A percentile compares a stretch with the other conserved stretches of the same genome.
These are phyloP conservation scores for Vararia minispora DNA, from an alignment of 768 basidiomycete genomes.

Conservation along the genomic window DNA sequence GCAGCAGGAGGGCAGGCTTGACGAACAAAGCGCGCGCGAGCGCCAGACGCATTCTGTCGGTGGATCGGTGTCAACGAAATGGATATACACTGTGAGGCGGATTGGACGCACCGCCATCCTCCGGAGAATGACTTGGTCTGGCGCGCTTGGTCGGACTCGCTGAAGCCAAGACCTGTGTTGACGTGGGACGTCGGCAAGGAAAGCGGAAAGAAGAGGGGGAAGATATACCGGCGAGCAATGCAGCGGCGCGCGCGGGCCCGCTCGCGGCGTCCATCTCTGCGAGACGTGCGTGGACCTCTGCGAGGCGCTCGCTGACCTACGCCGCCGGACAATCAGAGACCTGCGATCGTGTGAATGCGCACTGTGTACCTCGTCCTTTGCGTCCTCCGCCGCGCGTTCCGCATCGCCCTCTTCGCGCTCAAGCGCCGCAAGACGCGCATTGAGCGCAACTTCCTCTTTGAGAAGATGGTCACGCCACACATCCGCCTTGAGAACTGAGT, in stretches of 20 bases:
- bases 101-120: slow-evolving; percentile 75
- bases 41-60: slow-evolving; percentile 81
- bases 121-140: slow-evolving; percentile 85
- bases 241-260: slow-evolving; percentile 88
- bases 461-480: slow-evolving; percentile 94
- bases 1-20: slow-evolving; percentile 72
- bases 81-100: no score
- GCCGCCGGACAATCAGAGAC: no score
- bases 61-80: slow-evolving; percentile 1
- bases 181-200: neutral
- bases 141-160: slow-evolving; percentile 73
- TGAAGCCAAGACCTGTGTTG: slow-evolving; percentile 77
- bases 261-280: slow-evolving; percentile 99
- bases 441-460: slow-evolving; percentile 71
- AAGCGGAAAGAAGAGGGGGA: neutral
- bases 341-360: no score
- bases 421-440: slow-evolving; percentile 57
- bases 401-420: slow-evolving; percentile 58
- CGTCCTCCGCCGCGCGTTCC: slow-evolving; percentile 49
- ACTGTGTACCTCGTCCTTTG: slow-evolving; percentile 82
- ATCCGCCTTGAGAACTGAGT: slow-evolving; percentile 98
- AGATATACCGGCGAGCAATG: slow-evolving; percentile 67
- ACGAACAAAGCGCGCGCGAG: slow-evolving; percentile 94
- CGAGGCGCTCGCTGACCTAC: slow-evolving; percentile 64
- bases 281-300: slow-evolving; percentile 81